These are phyloP conservation scores for Pythium apleroticum DNA, from an alignment of 352 stramenopile species.

Conservation along the genomic window DNA sequence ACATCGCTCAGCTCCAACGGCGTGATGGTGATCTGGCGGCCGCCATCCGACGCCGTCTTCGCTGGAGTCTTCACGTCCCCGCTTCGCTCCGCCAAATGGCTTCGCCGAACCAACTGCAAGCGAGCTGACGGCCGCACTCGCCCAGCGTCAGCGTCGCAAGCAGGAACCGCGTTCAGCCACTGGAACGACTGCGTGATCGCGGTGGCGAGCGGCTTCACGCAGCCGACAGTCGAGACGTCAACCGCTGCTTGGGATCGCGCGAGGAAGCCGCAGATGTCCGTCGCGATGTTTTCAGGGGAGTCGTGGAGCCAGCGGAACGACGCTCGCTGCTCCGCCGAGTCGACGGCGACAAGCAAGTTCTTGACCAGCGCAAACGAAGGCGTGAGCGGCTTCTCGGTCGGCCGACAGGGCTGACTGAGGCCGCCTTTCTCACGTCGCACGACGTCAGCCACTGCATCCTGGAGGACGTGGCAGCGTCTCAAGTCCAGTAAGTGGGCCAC, in stretches of 20 bases:
- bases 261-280: slow-evolving; percentile 43
- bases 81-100: not conserved
- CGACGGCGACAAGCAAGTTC: slow-evolving; percentile 27
- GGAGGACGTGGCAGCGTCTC: slow-evolving; percentile 29
- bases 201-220: slow-evolving; percentile 20
- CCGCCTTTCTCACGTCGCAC: slow-evolving; percentile 27
- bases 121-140: not conserved
- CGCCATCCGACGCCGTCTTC: not conserved
- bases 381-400: not conserved
- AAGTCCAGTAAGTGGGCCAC: slow-evolving; percentile 31
- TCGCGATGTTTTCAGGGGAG: slow-evolving; percentile 35
- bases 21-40: not conserved
- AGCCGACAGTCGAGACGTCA: slow-evolving; percentile 9
- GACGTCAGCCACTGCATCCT: slow-evolving; percentile 29
- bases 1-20: not conserved
- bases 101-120: not conserved
- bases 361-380: slow-evolving; percentile 47
- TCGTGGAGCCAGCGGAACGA: slow-evolving; percentile 40
- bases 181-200: slow-evolving; percentile 35
- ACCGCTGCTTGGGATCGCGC: slow-evolving; percentile 18
- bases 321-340: not conserved
- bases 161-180: slow-evolving; percentile 38
- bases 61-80: not conserved
- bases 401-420: not conserved
- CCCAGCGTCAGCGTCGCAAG: slow-evolving; percentile 17